These are phyloP conservation scores for Pseudocercospora fijiensis DNA, from an alignment of 2,329 filamentous ascomycete genomes.

Conservation along the genomic window DNA sequence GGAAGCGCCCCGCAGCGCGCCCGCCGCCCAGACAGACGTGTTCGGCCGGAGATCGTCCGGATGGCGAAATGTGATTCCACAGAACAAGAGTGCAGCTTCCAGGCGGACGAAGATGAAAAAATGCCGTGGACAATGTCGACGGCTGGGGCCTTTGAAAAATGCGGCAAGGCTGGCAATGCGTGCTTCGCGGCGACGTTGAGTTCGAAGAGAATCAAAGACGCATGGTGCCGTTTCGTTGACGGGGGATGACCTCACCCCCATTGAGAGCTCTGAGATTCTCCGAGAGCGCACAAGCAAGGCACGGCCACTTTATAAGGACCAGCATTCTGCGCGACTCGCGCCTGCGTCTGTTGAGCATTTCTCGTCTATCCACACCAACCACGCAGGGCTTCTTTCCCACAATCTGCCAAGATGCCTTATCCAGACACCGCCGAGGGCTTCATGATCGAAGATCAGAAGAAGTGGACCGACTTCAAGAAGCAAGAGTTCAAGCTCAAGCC, in stretches of 20 bases:
- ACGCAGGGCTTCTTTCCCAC: slow-evolving; percentile 6
- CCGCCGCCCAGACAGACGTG: background rate
- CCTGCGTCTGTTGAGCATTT: background rate
- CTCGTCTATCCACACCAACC: slow-evolving; percentile 3
- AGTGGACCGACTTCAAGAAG: slow-evolving; percentile 58
- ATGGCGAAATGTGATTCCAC: background rate
- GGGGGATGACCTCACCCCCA: slow-evolving; percentile 1
- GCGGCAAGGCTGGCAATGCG: background rate
- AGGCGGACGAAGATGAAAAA: background rate
- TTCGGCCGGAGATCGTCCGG: background rate
- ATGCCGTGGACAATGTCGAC: background rate
- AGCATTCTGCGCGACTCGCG: background rate
- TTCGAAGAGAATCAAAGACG: background rate
- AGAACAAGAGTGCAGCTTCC: background rate
- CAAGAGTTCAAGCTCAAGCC: slow-evolving; percentile 74
- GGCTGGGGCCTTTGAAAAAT: background rate
- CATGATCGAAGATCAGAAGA: slow-evolving; percentile 56
- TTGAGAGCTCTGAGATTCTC: background rate
- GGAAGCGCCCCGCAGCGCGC: background rate
- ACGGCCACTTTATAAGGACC: background rate
- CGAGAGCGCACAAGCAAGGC: background rate
- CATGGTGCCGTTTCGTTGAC: background rate
- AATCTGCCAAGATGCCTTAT: slow-evolving; percentile 47
- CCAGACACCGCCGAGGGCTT: slow-evolving; percentile 54
- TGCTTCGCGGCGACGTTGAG: background rate